A percentile compares a stretch with the other conserved stretches of the same genome.
Evolutionary conservation across 225 moss, liverwort and hornwort genomes (phyloP).

Genomic region (Pleurozium schreberi): DNA sequence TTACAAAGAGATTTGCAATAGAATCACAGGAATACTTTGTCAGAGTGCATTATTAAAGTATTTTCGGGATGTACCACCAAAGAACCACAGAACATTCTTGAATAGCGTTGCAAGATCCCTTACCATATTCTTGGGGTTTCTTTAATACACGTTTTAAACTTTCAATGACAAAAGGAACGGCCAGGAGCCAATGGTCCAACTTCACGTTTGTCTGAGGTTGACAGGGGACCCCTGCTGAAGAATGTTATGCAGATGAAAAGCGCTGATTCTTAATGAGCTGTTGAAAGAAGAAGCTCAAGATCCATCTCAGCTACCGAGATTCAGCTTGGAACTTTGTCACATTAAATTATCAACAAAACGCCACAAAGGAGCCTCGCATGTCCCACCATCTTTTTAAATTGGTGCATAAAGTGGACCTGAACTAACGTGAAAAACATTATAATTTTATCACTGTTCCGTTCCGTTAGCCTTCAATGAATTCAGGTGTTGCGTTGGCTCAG

Average conservation of each 20-base stretch:
- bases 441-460: background rate
- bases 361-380: background rate
- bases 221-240: background rate
- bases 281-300: background rate
- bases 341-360: background rate
- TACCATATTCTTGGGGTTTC: background rate
- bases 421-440: too few relatives aligned
- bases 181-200: background rate
- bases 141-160: background rate
- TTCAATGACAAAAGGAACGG: background rate
- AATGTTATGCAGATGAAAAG: background rate
- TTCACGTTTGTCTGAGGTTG: background rate
- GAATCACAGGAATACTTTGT: background rate
- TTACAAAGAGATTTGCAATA: background rate
- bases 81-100: background rate
- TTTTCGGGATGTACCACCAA: background rate
- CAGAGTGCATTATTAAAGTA: background rate
- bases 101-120: background rate
- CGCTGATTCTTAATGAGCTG: background rate
- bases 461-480: too few relatives aligned
- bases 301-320: background rate
- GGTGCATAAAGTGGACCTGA: too few relatives aligned
- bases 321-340: background rate
- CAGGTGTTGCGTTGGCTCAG: background rate
- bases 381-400: background rate